Evolutionary conservation across 1,284 basidiomycete genomes (phyloP), one percentile per base, ranked within the genome.

Genomic region (Gymnopus androsaceus): DNA sequence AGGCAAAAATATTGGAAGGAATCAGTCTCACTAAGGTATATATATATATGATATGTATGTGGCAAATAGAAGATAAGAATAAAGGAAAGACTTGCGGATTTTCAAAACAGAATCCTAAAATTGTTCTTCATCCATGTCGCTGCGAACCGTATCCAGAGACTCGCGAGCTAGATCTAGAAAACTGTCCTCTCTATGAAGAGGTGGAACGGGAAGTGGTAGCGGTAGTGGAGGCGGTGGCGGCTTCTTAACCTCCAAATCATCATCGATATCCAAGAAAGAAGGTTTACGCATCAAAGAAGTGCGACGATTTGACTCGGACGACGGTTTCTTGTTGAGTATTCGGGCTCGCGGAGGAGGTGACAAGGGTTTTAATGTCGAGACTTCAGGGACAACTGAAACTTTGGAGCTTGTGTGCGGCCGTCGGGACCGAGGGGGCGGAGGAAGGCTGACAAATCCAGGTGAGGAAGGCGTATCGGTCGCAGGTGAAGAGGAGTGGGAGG

Each of bases 241-340:
- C 64, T 33, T 72, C 31, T 46, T 38, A 4, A 21, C 33, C 5
- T 19, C 40, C 11, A 12, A 17, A 17, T 56, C 54, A 44, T 42
- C 70, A 31, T 75, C 81, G 55, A 89, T 86, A 37, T 88, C 84
- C 51, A 89, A 71, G 65, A 89, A 89, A 3, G 86, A 88, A 11
- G 87, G 83, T 63, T 87, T 87, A 63, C 76, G 77, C 72, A 85
- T 78, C 59, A 88, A 67, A 6, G 76, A 76, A 34, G 38, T 21
- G 50, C 69, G 71, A 38, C 73, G 73, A 25, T 45, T 27, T 4
- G 34, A 25, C 21, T 53, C 51, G 11, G 12, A 21, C 23, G 34
- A 44, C 7, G n/a, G 15, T 33, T 44, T 34, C 23, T 37, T 45
- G n/a, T 21, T 44, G 31, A 53, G 8, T 1, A 30, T 36, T 36